Evolutionary conservation across 163 green algal genomes (phyloP).

Genomic region (Chlorella variabilis): DNA sequence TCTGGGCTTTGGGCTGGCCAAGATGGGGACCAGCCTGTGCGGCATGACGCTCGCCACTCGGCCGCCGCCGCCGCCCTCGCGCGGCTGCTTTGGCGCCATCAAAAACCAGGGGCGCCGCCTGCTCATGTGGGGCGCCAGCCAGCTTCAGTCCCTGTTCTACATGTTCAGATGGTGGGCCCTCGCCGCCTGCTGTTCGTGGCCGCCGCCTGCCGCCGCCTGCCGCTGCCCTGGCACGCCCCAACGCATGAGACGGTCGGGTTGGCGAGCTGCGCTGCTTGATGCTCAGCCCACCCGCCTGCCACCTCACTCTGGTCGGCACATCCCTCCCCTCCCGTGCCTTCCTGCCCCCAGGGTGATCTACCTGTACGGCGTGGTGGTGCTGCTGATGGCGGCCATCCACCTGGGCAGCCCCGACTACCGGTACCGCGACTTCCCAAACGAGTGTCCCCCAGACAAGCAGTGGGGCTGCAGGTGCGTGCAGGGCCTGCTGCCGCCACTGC

Average conservation of each 20-base stretch:
- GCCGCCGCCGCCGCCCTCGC: background rate
- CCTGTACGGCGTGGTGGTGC: conserved; percentile 22
- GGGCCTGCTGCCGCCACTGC: no score
- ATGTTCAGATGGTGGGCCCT: conserved; percentile 30
- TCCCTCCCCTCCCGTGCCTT: no score
- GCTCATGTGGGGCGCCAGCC: conserved; percentile 34
- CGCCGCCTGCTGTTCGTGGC: no score
- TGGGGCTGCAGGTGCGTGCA: conserved; percentile 24
- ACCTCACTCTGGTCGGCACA: no score
- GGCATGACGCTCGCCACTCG: conserved; percentile 28
- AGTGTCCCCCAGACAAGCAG: conserved; percentile 36
- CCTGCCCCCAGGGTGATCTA: conserved; percentile 7
- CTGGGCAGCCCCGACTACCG: conserved; percentile 32
- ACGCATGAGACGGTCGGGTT: no score
- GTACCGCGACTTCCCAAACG: conserved; percentile 19
- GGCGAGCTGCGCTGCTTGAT: no score
- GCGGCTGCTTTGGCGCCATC: conserved; percentile 7
- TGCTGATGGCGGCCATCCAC: conserved; percentile 41
- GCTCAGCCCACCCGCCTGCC: no score
- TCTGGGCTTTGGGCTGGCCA: conserved; percentile 32
- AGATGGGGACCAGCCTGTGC: conserved; percentile 35
- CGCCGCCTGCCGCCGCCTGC: no score
- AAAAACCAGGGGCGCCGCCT: background rate
- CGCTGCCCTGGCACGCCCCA: no score
- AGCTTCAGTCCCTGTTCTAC: conserved; percentile 33